A percentile compares a stretch with the other conserved stretches of the same genome.
Evolutionary conservation across 2,329 filamentous ascomycete genomes (phyloP).

Genomic region (Ceratocystis cubensis): DNA sequence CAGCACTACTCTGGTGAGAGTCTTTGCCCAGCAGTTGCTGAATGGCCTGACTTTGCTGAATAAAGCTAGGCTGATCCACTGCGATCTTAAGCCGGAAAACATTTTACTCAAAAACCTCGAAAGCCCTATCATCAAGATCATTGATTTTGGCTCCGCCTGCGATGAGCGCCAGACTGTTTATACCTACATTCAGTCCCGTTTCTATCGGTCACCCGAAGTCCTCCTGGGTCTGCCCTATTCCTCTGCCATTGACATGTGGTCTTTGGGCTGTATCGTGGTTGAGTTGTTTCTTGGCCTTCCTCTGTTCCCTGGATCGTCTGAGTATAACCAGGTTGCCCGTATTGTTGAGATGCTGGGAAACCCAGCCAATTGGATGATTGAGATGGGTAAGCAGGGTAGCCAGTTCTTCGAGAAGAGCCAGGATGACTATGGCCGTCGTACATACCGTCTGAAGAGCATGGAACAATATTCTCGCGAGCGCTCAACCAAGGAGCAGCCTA

Average conservation of each 20-base stretch:
- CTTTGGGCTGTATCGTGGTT: constrained; percentile 92
- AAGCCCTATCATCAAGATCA: constrained; percentile 98
- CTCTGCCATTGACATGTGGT: constrained; percentile 99
- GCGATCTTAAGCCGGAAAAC: constrained; percentile 95
- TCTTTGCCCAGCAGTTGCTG: constrained; percentile 92
- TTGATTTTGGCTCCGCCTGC: constrained; percentile 96
- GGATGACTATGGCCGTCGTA: constrained; percentile 85
- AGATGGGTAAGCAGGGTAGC: constrained; percentile 94
- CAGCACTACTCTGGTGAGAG: constrained; percentile 90
- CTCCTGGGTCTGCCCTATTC: constrained; percentile 92
- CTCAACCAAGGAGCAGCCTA: constrained; percentile 92
- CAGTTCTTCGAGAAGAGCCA: constrained; percentile 85
- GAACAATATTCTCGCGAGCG: constrained; percentile 95
- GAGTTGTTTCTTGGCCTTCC: constrained; percentile 87
- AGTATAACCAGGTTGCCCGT: constrained; percentile 95
- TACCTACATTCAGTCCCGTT: constrained; percentile 96
- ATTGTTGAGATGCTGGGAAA: constrained; percentile 98
- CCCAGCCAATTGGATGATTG: constrained; percentile 96
- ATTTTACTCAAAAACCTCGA: constrained; percentile 96
- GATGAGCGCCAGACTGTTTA: constrained; percentile 98
- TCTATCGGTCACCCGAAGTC: constrained; percentile 95
- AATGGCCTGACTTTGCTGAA: constrained; percentile 86
- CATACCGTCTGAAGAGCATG: constrained; percentile 89
- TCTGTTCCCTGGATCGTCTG: constrained; percentile 89
- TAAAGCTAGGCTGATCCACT: constrained; percentile 94